Evolutionary conservation across 495 filamentous ascomycete genomes (phyloP).

Genomic region (Daldinia childiae): DNA sequence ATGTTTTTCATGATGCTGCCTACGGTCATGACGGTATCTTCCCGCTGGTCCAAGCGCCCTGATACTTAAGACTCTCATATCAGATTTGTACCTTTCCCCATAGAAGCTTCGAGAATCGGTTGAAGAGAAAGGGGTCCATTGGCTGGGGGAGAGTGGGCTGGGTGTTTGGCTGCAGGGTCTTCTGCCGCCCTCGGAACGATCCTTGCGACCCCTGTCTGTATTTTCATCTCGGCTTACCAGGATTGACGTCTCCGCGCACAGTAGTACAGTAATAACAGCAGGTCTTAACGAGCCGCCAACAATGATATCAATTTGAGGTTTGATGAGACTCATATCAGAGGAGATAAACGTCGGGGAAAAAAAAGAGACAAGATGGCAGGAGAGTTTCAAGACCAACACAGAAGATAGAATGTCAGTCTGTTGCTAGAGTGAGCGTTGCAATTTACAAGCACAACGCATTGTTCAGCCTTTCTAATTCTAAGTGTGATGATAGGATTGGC

Average conservation of each 20-base stretch:
- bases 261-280: constrained; percentile 9
- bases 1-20: neutral
- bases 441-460: constrained; percentile 17
- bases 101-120: constrained; percentile 59
- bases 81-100: constrained; percentile 45
- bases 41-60: constrained; percentile 35
- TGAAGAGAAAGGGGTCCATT: constrained; percentile 29
- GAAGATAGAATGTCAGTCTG: constrained; percentile 17
- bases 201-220: constrained; percentile 39
- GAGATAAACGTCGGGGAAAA: constrained; percentile 4
- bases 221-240: constrained; percentile 43
- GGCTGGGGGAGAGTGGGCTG: constrained; percentile 28
- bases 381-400: constrained; percentile 10
- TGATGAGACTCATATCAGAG: constrained; percentile 35
- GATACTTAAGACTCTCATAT: constrained; percentile 29
- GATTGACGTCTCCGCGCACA: constrained; percentile 31
- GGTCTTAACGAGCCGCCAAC: constrained; percentile 17
- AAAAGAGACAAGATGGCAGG: constrained; percentile 8
- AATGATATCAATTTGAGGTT: constrained; percentile 38
- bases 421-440: constrained; percentile 29
- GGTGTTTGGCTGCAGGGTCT: constrained; percentile 37
- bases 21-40: constrained; percentile 39
- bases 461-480: constrained; percentile 40
- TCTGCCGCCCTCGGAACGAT: constrained; percentile 47
- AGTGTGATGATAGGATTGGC: constrained; percentile 26